Conservation (phyloP, 2,329 filamentous ascomycete species). For the Neonectria magnoliae region DNA sequence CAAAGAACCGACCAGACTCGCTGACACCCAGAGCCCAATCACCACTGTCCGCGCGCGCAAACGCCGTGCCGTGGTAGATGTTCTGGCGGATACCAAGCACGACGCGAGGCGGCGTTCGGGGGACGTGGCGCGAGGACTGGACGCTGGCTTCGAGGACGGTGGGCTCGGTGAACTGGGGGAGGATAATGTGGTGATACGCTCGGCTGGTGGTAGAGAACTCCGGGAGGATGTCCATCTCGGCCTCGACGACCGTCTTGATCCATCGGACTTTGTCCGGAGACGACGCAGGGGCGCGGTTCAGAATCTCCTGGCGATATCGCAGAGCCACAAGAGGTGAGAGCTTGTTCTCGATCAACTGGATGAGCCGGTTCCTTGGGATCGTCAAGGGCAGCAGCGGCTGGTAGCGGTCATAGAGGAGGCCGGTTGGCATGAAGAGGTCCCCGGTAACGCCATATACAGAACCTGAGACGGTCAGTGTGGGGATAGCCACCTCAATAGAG, state of each 20-base stretch:
- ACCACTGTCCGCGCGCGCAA: conserved; percentile 54
- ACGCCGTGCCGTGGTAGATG: conserved; percentile 48
- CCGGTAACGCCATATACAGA: conserved; percentile 52
- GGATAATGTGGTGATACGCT: conserved; percentile 46
- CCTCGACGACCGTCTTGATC: conserved; percentile 39
- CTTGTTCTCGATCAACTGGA: conserved; percentile 51
- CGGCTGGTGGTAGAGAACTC: conserved; percentile 50
- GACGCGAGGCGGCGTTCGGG: conserved; percentile 39
- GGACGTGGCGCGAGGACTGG: conserved; percentile 36
- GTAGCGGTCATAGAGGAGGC: conserved; percentile 50
- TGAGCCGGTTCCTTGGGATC: conserved; percentile 48
- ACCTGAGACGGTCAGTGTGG: conserved; percentile 51
- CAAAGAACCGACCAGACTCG: conserved; percentile 47
- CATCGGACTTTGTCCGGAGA: conserved; percentile 33
- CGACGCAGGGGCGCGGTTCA: conserved; percentile 29
- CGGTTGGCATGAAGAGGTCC: conserved; percentile 43
- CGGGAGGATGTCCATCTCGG: conserved; percentile 50
- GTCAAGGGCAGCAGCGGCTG: conserved; percentile 51
- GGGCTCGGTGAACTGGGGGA: conserved; percentile 44
- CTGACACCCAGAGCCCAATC: conserved; percentile 48
- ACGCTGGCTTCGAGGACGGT: conserved; percentile 51
- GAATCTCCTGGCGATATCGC: conserved; percentile 53
- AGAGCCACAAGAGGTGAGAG: conserved; percentile 51
- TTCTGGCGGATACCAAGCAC: conserved; percentile 48
- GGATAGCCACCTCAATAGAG: conserved; percentile 37